Percentiles rank a stretch among this genome's conserved stretches.
Evolutionary conservation across 164 flowering plant species (phyloP).

Genomic region (Dillenia turbinata): DNA sequence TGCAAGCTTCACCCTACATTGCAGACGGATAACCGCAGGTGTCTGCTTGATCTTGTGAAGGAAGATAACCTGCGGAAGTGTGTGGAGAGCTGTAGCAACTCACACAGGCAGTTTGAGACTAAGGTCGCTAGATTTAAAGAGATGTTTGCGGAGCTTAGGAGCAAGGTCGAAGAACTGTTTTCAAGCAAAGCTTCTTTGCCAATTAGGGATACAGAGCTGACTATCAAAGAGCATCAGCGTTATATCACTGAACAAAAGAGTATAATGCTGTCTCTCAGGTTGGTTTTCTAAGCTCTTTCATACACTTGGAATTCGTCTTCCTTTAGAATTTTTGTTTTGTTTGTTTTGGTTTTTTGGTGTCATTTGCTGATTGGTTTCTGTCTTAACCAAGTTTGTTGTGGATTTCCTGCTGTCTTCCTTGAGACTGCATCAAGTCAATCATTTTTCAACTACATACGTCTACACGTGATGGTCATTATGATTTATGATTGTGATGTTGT

Average conservation of each 20-base stretch:
- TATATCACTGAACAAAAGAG: constrained; percentile 72
- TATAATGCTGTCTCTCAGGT: constrained; percentile 97
- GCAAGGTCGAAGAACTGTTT: constrained; percentile 70
- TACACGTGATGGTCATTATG: no score
- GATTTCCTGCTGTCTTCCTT: not conserved
- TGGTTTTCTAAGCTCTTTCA: constrained; percentile 9
- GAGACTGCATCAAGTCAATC: not conserved
- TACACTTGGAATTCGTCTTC: not conserved
- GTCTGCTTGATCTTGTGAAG: constrained; percentile 85
- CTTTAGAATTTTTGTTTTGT: not conserved
- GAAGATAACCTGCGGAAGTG: constrained; percentile 73
- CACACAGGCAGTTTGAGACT: constrained; percentile 82
- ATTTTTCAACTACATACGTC: no score
- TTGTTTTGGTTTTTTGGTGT: not conserved
- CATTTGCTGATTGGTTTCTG: not conserved
- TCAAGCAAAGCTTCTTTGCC: constrained; percentile 45
- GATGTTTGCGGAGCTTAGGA: constrained; percentile 69
- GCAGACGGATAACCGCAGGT: constrained; percentile 57
- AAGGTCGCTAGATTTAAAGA: constrained; percentile 78
- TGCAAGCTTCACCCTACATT: constrained; percentile 73
- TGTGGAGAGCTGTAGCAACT: constrained; percentile 57
- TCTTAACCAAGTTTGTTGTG: not conserved
- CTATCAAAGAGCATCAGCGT: constrained; percentile 65
- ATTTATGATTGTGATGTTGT: no score
- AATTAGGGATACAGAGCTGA: constrained; percentile 53